These are phyloP conservation scores for Irpex sp. DNA, from an alignment of 1,284 basidiomycete species.

Conservation along the genomic window DNA sequence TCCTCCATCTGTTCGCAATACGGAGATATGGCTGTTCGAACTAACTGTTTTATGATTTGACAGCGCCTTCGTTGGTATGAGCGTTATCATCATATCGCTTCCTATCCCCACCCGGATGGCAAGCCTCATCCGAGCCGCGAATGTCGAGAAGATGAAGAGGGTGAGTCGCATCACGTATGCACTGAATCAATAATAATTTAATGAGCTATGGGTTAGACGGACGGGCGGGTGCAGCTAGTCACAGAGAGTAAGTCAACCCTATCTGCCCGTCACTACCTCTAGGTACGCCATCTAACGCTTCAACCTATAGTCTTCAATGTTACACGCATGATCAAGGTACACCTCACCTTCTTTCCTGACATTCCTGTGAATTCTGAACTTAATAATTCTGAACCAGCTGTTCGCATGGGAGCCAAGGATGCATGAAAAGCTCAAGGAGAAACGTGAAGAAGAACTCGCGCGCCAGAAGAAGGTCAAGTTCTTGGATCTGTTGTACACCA, in stretches of 20 bases:
- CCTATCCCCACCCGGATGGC: slow-evolving; percentile 42
- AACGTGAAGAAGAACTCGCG: slow-evolving; percentile 53
- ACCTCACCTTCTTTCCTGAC: neutral
- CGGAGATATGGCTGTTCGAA: too few species aligned
- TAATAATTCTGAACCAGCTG: slow-evolving; percentile 29
- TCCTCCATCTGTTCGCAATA: neutral
- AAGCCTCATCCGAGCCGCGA: slow-evolving; percentile 23
- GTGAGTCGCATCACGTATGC: slow-evolving; percentile 14
- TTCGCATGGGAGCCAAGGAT: slow-evolving; percentile 57
- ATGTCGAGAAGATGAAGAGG: slow-evolving; percentile 29
- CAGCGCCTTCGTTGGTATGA: slow-evolving; percentile 49
- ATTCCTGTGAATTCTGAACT: neutral
- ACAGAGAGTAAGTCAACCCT: slow-evolving; percentile 38
- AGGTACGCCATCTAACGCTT: neutral
- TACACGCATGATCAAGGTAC: slow-evolving; percentile 44
- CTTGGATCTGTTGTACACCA: slow-evolving; percentile 33
- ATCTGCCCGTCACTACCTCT: neutral
- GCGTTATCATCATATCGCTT: slow-evolving; percentile 43
- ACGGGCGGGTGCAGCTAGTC: slow-evolving; percentile 45
- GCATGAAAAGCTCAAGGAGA: slow-evolving; percentile 38
- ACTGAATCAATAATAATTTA: neutral
- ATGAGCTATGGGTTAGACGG: slow-evolving; percentile 31
- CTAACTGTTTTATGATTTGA: neutral
- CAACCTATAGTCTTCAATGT: slow-evolving; percentile 32
- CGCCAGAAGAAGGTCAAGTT: slow-evolving; percentile 41